Conservation (phyloP, 805 yeast species). For the Kodamaea hsintzibuensis region DNA sequence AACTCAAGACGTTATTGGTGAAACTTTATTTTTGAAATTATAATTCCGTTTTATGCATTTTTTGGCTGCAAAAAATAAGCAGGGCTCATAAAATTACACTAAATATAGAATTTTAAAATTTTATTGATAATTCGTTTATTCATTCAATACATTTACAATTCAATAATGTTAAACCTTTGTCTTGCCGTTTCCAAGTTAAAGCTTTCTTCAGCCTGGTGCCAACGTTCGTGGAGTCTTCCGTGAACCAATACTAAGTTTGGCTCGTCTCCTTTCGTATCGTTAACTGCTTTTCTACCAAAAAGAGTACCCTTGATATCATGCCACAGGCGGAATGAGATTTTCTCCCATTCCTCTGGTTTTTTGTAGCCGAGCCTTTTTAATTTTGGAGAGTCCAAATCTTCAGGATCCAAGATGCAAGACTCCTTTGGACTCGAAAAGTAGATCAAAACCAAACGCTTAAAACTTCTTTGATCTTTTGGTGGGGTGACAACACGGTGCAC, state of each 20-base stretch:
- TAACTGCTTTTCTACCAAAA: slow-evolving; percentile 12
- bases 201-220: slow-evolving; percentile 13
- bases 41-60: no score
- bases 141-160: slow-evolving; percentile 7
- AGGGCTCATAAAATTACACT: no score
- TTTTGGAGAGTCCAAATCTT: slow-evolving; percentile 25
- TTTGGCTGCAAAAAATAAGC: no score
- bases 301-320: slow-evolving; percentile 12
- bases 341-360: slow-evolving; percentile 13
- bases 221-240: slow-evolving; percentile 13
- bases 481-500: slow-evolving; percentile 30
- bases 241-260: slow-evolving; percentile 12
- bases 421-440: slow-evolving; percentile 26
- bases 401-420: slow-evolving; percentile 25
- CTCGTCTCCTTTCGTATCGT: slow-evolving; percentile 11
- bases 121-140: not conserved
- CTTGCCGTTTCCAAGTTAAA: slow-evolving; percentile 24
- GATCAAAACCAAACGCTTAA: slow-evolving; percentile 24
- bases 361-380: slow-evolving; percentile 20
- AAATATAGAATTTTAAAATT: not conserved
- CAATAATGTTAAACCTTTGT: slow-evolving; percentile 22
- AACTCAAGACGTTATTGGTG: no score
- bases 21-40: no score
- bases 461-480: slow-evolving; percentile 25
- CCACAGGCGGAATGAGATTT: slow-evolving; percentile 13